These are phyloP conservation scores for Pyrenochaeta sp. DNA, from an alignment of 2,329 filamentous ascomycete species.

Conservation along the genomic window DNA sequence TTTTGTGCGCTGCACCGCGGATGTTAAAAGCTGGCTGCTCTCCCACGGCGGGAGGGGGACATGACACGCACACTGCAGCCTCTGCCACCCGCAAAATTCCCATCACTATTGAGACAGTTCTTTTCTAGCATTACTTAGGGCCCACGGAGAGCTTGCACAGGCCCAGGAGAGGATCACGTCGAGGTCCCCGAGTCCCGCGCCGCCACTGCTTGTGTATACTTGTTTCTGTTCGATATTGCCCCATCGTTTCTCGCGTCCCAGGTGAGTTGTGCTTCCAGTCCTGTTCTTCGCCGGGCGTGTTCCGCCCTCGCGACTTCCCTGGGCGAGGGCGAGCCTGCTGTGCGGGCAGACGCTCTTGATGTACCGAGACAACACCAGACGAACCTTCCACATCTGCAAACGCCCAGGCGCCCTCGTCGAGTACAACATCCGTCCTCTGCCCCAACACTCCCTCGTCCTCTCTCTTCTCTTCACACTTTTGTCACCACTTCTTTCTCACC, in stretches of 20 bases:
- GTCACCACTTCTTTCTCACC: constrained; percentile 49
- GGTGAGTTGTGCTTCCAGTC: too few relatives aligned
- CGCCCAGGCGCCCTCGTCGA: constrained; percentile 28
- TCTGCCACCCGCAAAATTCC: constrained; percentile 25
- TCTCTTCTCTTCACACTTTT: constrained; percentile 39
- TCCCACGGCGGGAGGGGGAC: constrained; percentile 31
- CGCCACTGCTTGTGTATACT: constrained; percentile 19
- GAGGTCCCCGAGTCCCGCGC: background rate
- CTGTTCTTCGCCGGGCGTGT: constrained; percentile 8
- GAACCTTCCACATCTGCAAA: constrained; percentile 39
- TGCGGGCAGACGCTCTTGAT: constrained; percentile 20
- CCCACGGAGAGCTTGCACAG: constrained; percentile 1
- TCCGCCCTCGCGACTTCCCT: constrained; percentile 18
- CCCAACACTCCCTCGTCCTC: constrained; percentile 15
- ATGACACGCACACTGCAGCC: constrained; percentile 34
- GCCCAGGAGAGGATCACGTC: constrained; percentile 4
- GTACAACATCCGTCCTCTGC: constrained; percentile 25
- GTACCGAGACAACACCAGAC: constrained; percentile 20
- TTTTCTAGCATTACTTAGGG: constrained; percentile 41
- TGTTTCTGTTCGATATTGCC: constrained; percentile 20
- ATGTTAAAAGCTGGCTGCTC: constrained; percentile 41
- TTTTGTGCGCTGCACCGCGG: constrained; percentile 24
- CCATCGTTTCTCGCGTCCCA: constrained; percentile 18
- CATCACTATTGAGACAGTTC: constrained; percentile 47
- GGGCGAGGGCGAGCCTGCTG: constrained; percentile 27